Conservation (phyloP, 1,284 basidiomycete genomes). For the Ceratobasidium sp. region DNA sequence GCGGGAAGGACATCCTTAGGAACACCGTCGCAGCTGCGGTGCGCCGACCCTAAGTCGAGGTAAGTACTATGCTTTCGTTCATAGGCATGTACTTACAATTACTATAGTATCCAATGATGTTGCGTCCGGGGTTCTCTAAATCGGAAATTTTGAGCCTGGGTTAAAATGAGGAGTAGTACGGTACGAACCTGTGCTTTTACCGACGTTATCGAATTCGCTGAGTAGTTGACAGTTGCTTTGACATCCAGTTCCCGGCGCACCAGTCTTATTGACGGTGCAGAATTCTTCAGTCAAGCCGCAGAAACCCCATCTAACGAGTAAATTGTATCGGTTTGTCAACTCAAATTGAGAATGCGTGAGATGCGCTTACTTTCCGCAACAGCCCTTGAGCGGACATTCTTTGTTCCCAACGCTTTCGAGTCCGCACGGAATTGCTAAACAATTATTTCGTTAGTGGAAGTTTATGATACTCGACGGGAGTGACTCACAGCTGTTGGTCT, state of each 20-base stretch:
- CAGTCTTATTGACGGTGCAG: constrained; percentile 8
- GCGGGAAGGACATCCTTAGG: constrained; percentile 13
- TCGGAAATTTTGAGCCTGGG: neutral
- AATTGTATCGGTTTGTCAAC: neutral
- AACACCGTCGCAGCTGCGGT: constrained; percentile 18
- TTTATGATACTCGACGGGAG: neutral
- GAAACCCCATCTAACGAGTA: constrained; percentile 22
- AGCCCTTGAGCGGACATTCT: constrained; percentile 27
- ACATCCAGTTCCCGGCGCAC: constrained; percentile 27
- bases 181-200: constrained; percentile 1
- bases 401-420: constrained; percentile 29
- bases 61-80: neutral
- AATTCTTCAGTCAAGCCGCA: constrained; percentile 37
- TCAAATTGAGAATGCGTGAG: neutral
- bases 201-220: constrained; percentile 29
- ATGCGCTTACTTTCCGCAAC: constrained; percentile 26
- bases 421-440: constrained; percentile 17
- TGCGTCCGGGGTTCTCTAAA: constrained; percentile 17
- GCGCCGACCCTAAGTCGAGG: constrained; percentile 2
- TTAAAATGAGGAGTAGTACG: neutral
- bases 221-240: constrained; percentile 23
- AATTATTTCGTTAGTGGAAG: no score
- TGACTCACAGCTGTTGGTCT: constrained; percentile 18
- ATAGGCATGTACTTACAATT: constrained; percentile 11
- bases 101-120: constrained; percentile 36